phyloP scores from a whole-genome alignment of 2,329 filamentous ascomycete species.

The Endocalyx cinctus region DNA sequence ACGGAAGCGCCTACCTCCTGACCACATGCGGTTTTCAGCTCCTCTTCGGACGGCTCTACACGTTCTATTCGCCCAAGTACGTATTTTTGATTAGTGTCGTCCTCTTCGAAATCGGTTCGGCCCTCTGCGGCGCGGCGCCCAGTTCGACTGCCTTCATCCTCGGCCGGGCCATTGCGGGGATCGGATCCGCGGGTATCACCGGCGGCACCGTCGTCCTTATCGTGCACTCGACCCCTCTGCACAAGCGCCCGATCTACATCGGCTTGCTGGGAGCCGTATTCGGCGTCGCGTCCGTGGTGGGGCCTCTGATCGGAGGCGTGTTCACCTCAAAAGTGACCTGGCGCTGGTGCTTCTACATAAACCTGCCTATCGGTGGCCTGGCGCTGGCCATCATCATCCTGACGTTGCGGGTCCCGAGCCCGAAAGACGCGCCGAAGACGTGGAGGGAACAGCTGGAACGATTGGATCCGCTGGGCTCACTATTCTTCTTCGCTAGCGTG shows the following conservation, averaged over 20 bases:
- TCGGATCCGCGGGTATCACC: slow-evolving; percentile 7
- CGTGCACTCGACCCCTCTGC: slow-evolving; percentile 9
- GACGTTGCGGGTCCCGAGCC: slow-evolving; percentile 7
- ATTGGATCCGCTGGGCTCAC: slow-evolving; percentile 11
- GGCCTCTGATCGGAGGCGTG: slow-evolving; percentile 11
- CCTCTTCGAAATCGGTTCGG: slow-evolving; percentile 20
- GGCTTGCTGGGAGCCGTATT: slow-evolving; percentile 35
- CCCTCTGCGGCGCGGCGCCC: slow-evolving; percentile 24
- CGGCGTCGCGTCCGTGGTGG: slow-evolving; percentile 26
- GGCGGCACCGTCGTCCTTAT: slow-evolving; percentile 15
- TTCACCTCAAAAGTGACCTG: slow-evolving; percentile 11
- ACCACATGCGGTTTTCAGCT: slow-evolving; percentile 20
- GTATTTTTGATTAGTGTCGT: slow-evolving; percentile 8
- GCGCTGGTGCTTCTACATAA: slow-evolving; percentile 18
- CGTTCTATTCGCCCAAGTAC: slow-evolving; percentile 18
- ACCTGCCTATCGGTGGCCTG: slow-evolving; percentile 16
- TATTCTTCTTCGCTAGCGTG: slow-evolving; percentile 18
- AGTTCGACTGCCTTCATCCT: slow-evolving; percentile 23
- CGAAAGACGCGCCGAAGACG: slow-evolving; percentile 2
- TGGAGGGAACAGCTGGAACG: slow-evolving; percentile 6
- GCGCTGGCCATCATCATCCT: slow-evolving; percentile 9
- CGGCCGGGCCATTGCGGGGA: slow-evolving; percentile 21
- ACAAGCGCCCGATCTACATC: slow-evolving; percentile 14
- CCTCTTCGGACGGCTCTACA: slow-evolving; percentile 20
- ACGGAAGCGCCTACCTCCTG: slow-evolving; percentile 22